A percentile compares a stretch with the other conserved stretches of the same genome.
These are phyloP conservation scores for Pulveroboletus sp. DNA, from an alignment of 768 basidiomycete genomes.

Conservation along the genomic window DNA sequence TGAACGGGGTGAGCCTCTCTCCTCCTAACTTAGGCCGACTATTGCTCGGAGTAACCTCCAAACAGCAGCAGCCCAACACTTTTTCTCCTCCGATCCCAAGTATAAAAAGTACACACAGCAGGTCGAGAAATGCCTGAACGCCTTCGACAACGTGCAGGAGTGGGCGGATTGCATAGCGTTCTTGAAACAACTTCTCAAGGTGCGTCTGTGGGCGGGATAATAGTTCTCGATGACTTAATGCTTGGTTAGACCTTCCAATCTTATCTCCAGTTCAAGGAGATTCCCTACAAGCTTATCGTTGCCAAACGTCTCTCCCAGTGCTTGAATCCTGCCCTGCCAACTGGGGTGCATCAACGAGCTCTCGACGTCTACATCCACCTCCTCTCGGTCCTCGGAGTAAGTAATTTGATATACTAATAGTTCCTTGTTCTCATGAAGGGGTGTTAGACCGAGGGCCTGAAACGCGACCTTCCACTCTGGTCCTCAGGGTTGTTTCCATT, in stretches of 20 bases:
- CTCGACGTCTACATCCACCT: conserved; percentile 94
- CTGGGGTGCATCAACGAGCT: conserved; percentile 94
- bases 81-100: conserved; percentile 78
- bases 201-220: conserved; percentile 25
- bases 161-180: conserved; percentile 99
- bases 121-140: conserved; percentile 87
- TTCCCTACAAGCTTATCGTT: conserved; percentile 90
- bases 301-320: conserved; percentile 95
- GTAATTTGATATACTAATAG: conserved; percentile 25
- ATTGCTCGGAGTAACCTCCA: neutral
- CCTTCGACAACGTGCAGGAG: conserved; percentile 95
- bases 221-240: neutral
- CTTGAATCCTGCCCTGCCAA: conserved; percentile 93
- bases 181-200: conserved; percentile 89
- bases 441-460: conserved; percentile 75
- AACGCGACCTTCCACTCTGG: conserved; percentile 86
- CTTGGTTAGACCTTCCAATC: conserved; percentile 80
- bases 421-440: conserved; percentile 5
- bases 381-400: conserved; percentile 82
- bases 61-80: conserved; percentile 47
- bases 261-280: conserved; percentile 92
- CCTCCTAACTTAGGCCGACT: neutral
- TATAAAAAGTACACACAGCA: conserved; percentile 91
- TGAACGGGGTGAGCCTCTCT: conserved; percentile 29
- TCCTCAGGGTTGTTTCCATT: conserved; percentile 96